These are phyloP conservation scores for Podila minutissima DNA, from an alignment of 192 early-diverging fungal genomes.

Conservation along the genomic window DNA sequence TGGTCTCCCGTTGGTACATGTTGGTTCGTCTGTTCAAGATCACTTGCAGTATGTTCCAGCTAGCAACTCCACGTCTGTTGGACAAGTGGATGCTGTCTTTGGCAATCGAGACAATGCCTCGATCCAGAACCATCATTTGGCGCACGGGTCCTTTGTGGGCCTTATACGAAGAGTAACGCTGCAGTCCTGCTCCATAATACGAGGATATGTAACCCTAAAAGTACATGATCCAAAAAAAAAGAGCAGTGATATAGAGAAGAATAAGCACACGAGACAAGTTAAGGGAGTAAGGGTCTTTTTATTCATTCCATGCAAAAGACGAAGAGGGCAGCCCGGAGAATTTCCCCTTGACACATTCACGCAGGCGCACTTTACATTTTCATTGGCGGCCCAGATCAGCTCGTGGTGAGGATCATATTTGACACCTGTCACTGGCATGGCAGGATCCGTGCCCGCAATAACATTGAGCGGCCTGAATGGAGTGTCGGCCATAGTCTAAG, in stretches of 20 bases:
- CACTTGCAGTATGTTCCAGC: constrained; percentile 64
- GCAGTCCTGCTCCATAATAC: constrained; percentile 65
- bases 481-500: constrained; percentile 38
- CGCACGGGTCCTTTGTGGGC: constrained; percentile 72
- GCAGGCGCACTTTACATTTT: constrained; percentile 64
- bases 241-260: background rate
- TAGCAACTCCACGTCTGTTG: constrained; percentile 60
- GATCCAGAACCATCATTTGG: constrained; percentile 68
- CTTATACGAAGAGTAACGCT: constrained; percentile 77
- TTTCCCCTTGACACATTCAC: too few relatives aligned
- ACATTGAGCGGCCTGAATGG: constrained; percentile 52
- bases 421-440: constrained; percentile 41
- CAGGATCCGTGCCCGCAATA: constrained; percentile 46
- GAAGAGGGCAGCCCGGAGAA: too few relatives aligned
- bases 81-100: constrained; percentile 71
- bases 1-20: too few relatives aligned
- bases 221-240: background rate
- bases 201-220: constrained; percentile 77
- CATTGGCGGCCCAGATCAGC: constrained; percentile 88
- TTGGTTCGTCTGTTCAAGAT: constrained; percentile 1
- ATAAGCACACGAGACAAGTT: background rate
- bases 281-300: background rate
- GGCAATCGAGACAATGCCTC: constrained; percentile 72
- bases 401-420: constrained; percentile 80
- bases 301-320: too few relatives aligned